Base-by-base conservation (phyloP, 805 yeast species). In the Cyberlindnera veronae region DNA sequence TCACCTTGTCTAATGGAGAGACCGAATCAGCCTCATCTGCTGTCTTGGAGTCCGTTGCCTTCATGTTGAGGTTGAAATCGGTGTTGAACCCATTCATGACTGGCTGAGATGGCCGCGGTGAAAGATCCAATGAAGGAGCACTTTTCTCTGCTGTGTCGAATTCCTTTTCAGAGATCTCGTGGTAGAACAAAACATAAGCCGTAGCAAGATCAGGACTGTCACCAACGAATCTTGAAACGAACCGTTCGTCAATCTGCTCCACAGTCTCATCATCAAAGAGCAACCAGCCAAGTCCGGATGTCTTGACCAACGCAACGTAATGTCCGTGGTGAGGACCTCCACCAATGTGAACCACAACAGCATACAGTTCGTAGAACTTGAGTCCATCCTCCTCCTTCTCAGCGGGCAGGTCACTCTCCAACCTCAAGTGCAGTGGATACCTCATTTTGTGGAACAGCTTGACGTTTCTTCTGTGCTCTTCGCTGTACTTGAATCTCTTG, bases 271-370 rank as follows among this genome's bases (percentile, higher is more conserved):
- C 99, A 60, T 93, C 99, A 64, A 86, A 93, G 42, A 93, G 64
- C 22, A 93, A 65, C 99, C 99, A 93, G 0, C 96, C 90, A 29
- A 77, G 76, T 17, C 74, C 70, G 39, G 76, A 79, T 5, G 89
- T 82, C 57, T 88, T 88, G 44, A 93, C 83, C 5, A 93, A 67
- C 0, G 95, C 75, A 9, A 93, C 91, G 60, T 93, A 93, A 60
- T 93, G 99, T 0, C 99, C 99, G 63, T 90, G 96, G 67, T 88
- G 89, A 1, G 98, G 97, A 0, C 98, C 97, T 4, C 96, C 95
- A 6, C 99, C 99, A 50, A 93, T 80, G 58, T 93, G 99, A 10
- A 93, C 89, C 11, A 93, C 93, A 31, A 91, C 81, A 0, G 91
- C 87, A 47, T 79, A 83, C 36, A 93, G 65, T 53, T 90, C 96